Evolutionary conservation across 2,329 filamentous ascomycete species (phyloP), one percentile per base, ranked within the genome.

Genomic region (Pseudogymnoascus sp.): DNA sequence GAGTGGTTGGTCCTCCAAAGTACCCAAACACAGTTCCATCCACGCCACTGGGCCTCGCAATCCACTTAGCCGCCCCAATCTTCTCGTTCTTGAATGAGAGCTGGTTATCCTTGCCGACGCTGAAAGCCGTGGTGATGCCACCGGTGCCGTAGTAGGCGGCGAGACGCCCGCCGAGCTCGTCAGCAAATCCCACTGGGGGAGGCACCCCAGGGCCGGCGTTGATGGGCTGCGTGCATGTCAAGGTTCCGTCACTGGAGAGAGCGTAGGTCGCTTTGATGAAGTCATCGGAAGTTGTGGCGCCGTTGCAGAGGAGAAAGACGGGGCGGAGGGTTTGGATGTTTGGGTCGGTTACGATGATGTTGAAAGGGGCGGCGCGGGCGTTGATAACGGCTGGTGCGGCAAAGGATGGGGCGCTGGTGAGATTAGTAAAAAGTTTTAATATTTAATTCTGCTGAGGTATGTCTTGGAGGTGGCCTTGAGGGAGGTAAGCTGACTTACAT

Each of bases 171-270:
- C 50, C 50, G 14, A 34, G 25, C 3, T 56, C 50, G 5, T 56
- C 7, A 34, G 50, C 50, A 7, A 56, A 56, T 8, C 50, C 50
- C 10, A 56, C 50, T 10, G 50, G 50, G 25, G 50, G 50, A 6
- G 50, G 50, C 1, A 56, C 28, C 7, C 6, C 2, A 18, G 50
- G 50, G n/a, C 25, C 28, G 10, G 50, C 18, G 50, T 56, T 56
- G 50, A 56, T 56, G 25, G 50, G 50, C 50, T 56, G 50, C 4
- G 50, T 56, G 50, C 50, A 56, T 5, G 28, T 56, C 50, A 56
- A 8, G n/a, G 50, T 56, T 34, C 50, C 50, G 25, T 56, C 50
- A n/a, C 28, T 56, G 25, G 50, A n/a, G n/a, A 56, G 50, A 1
- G 28, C n/a, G n/a, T 56, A 56, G 25, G 50, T 56, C 8, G 50